Base-by-base conservation (phyloP, 352 stramenopile genomes). In the Blastocystis sp. region DNA sequence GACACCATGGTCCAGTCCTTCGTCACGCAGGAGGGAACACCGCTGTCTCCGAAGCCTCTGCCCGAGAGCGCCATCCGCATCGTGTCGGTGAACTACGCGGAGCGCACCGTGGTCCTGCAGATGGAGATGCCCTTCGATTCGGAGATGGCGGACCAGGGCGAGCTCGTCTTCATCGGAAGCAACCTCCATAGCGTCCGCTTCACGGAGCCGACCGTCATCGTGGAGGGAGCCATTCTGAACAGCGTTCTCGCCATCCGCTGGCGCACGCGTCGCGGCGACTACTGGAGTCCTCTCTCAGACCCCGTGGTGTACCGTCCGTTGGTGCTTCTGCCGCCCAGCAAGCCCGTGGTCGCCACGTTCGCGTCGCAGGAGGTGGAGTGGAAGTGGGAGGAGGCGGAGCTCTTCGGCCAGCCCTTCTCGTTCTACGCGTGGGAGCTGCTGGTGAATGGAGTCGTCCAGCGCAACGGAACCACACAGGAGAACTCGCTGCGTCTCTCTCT, bases 161-260 rank as follows among this genome's bases (percentile, higher is more conserved):
- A 73, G 61, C 3, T 73, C 18, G 61, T 18, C 61, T 73, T 73
- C 18, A 46, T 73, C n/a, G 32, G 38, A n/a, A 73, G 61, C 61
- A 73, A 73, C 29, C 61, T 73, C 0, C 61, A 51, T 1, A 51
- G 32, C 44, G 32, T 51, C 4, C 8, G 3, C n/a, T 73, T 73
- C 61, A 3, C 29, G 21, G 18, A n/a, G 38, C 18, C 2, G 14
- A 9, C 29, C 18, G 61, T 73, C n/a, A 27, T 73, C 9, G 61
- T 73, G 3, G 61, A 73, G 44, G 61, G 61, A 2, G 61, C 61
- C 11, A 51, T 73, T 46, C 61, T 73, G 61, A 51, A 51, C 44
- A 73, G 38, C 44, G 61, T 73, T 1, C 42, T 73, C 44, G 14
- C 61, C n/a, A 73, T 73, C 4, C 14, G n/a, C 18, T 73, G 61